These are phyloP conservation scores for Tricholoma furcatifolium DNA, from an alignment of 768 basidiomycete species.

Conservation along the genomic window DNA sequence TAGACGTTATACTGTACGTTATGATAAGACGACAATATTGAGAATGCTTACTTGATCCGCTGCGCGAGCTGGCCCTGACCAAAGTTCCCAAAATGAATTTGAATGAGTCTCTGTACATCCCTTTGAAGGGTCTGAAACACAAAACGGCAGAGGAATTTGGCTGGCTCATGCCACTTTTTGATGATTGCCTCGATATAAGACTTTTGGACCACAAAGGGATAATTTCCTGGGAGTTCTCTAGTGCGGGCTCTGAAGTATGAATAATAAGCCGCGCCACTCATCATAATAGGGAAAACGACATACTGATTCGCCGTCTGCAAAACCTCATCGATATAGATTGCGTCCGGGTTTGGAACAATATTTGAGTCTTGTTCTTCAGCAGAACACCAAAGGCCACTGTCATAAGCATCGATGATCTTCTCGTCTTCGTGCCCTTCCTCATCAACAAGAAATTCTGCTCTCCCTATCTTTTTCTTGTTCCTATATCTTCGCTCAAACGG, in stretches of 20 bases:
- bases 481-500: slow-evolving; percentile 18
- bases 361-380: too few relatives aligned
- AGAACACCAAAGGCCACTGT: not conserved
- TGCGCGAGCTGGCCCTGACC: slow-evolving; percentile 53
- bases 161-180: too few relatives aligned
- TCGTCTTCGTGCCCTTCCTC: slow-evolving; percentile 34
- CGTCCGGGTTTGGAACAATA: not conserved
- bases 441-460: slow-evolving; percentile 32
- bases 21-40: not conserved
- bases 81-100: slow-evolving; percentile 48
- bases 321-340: too few relatives aligned
- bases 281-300: slow-evolving; percentile 17
- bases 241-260: slow-evolving; percentile 53
- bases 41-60: slow-evolving; percentile 36
- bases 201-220: slow-evolving; percentile 60
- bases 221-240: slow-evolving; percentile 67
- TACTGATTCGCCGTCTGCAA: slow-evolving; percentile 45
- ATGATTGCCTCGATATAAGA: slow-evolving; percentile 46
- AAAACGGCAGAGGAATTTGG: too few relatives aligned
- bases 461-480: slow-evolving; percentile 14
- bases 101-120: slow-evolving; percentile 42
- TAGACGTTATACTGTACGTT: too few relatives aligned
- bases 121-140: too few relatives aligned
- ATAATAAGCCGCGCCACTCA: not conserved
- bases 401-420: too few relatives aligned